Percentiles rank a stretch among this genome's conserved stretches.
Conservation (phyloP, 345 rosid genomes). For the Gossypium longicalyx region DNA sequence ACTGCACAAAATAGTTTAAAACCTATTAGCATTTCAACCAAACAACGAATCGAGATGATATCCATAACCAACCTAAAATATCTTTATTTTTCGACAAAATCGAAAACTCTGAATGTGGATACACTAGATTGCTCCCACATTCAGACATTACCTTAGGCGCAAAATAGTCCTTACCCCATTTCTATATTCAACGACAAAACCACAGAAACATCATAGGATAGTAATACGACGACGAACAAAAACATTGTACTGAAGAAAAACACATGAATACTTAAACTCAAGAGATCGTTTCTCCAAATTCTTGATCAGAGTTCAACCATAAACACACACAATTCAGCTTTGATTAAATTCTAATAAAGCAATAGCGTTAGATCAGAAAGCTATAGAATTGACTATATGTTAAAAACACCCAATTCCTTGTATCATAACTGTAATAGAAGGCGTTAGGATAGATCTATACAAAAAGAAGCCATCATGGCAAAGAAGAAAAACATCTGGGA, state of each 20-base stretch:
- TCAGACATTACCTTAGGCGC: not conserved
- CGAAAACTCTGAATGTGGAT: not conserved
- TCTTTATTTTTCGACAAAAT: not conserved
- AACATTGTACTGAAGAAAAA: not conserved
- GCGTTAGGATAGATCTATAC: not conserved
- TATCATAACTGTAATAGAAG: not conserved
- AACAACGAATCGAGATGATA: not conserved
- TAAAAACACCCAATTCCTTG: too few species aligned
- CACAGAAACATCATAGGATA: too few species aligned
- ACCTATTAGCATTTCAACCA: not conserved
- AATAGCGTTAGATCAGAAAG: not conserved
- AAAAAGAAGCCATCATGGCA: not conserved
- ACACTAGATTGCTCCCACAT: too few species aligned
- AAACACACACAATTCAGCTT: not conserved
- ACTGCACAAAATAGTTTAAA: slow-evolving; percentile 18
- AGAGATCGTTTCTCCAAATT: not conserved
- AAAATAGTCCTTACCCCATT: too few species aligned
- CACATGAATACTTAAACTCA: too few species aligned
- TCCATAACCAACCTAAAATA: not conserved
- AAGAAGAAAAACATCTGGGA: not conserved
- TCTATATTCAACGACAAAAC: too few species aligned
- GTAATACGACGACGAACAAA: not conserved
- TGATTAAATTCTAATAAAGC: not conserved
- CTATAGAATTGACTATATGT: too few species aligned
- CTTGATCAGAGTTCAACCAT: not conserved